Conservation (phyloP, 2,329 filamentous ascomycete species). For the Atkinsonella hypoxylon region DNA sequence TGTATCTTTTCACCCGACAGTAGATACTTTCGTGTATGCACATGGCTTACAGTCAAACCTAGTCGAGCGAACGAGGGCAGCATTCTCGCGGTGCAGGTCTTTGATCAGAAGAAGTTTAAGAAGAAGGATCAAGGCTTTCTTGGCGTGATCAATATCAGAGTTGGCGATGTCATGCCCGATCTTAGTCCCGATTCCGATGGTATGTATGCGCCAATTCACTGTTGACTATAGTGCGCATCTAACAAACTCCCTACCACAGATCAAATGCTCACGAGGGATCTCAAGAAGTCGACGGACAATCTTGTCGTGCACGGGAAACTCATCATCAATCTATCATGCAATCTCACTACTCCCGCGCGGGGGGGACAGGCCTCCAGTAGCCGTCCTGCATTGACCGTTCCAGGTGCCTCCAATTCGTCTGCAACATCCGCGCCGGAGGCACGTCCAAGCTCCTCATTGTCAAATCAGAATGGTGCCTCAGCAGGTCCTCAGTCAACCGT, state of each 20-base stretch:
- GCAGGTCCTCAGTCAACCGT: slow-evolving; percentile 28
- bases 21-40: not conserved
- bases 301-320: slow-evolving; percentile 95
- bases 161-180: slow-evolving; percentile 81
- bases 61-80: slow-evolving; percentile 90
- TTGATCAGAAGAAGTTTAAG: slow-evolving; percentile 99
- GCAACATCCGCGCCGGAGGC: slow-evolving; percentile 34
- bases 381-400: slow-evolving; percentile 32
- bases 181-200: slow-evolving; percentile 82
- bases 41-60: slow-evolving; percentile 7
- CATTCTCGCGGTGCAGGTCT: slow-evolving; percentile 95
- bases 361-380: slow-evolving; percentile 31
- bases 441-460: slow-evolving; percentile 41
- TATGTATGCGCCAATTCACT: slow-evolving; percentile 31
- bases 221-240: slow-evolving; percentile 8
- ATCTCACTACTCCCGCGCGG: slow-evolving; percentile 60
- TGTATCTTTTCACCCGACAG: not conserved
- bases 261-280: slow-evolving; percentile 95
- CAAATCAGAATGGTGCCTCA: slow-evolving; percentile 33
- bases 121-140: slow-evolving; percentile 99
- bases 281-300: slow-evolving; percentile 97
- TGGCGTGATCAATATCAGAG: slow-evolving; percentile 91
- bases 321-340: slow-evolving; percentile 91
- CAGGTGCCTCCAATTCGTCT: slow-evolving; percentile 32
- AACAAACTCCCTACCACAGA: slow-evolving; percentile 43